phyloP scores from a whole-genome alignment of 805 yeast species.

The Wickerhamiella shivajii region DNA sequence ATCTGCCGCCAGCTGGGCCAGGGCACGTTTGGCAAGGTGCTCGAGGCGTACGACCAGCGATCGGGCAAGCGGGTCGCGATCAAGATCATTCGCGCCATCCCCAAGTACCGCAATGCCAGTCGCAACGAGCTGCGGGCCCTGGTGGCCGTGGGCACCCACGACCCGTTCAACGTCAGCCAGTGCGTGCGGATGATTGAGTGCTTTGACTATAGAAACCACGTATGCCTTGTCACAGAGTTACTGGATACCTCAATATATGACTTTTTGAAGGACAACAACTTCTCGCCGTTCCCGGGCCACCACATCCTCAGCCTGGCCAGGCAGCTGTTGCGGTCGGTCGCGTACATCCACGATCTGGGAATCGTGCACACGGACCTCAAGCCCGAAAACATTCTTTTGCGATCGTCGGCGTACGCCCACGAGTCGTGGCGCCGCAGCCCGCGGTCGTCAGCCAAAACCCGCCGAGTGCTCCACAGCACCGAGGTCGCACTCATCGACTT shows the following conservation, averaged over 20 bases:
- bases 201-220: slow-evolving; percentile 85
- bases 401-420: slow-evolving; percentile 11
- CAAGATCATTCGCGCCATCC: slow-evolving; percentile 81
- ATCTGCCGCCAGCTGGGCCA: slow-evolving; percentile 66
- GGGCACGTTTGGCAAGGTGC: slow-evolving; percentile 87
- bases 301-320: slow-evolving; percentile 82
- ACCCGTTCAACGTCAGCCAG: slow-evolving; percentile 48
- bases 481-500: slow-evolving; percentile 83
- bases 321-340: slow-evolving; percentile 73
- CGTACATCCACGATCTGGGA: slow-evolving; percentile 77
- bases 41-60: slow-evolving; percentile 59
- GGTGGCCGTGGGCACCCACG: slow-evolving; percentile 56
- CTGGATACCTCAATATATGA: slow-evolving; percentile 78
- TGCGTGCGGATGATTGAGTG: slow-evolving; percentile 82
- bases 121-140: slow-evolving; percentile 80
- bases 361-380: slow-evolving; percentile 91
- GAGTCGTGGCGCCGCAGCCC: slow-evolving; percentile 9
- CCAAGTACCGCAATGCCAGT: slow-evolving; percentile 90
- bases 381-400: slow-evolving; percentile 79
- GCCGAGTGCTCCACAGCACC: slow-evolving; percentile 53
- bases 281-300: slow-evolving; percentile 83
- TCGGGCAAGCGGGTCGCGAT: slow-evolving; percentile 62
- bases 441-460: slow-evolving; percentile 11
- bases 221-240: slow-evolving; percentile 83
- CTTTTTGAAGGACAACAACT: slow-evolving; percentile 69